Conservation (phyloP, 179 eudicot species). For the Corrigiola litoralis region DNA sequence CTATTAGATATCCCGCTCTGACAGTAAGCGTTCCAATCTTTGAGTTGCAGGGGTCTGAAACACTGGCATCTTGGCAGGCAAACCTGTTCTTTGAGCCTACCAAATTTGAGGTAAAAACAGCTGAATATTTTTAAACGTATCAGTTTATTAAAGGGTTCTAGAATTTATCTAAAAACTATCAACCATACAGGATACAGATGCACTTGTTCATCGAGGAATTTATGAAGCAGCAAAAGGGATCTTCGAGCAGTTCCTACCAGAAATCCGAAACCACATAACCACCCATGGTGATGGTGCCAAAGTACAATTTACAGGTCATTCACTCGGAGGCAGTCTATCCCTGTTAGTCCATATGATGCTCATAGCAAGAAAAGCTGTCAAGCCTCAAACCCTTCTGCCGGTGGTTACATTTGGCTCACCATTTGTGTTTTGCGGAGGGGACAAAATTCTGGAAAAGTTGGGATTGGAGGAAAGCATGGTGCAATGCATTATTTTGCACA, state of each 20-base stretch:
- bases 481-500: slow-evolving; percentile 75
- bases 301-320: slow-evolving; percentile 88
- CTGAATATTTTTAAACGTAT: background rate
- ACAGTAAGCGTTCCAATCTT: background rate
- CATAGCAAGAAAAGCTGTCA: slow-evolving; percentile 45
- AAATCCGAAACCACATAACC: slow-evolving; percentile 50
- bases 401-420: slow-evolving; percentile 87
- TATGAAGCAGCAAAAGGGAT: slow-evolving; percentile 96
- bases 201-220: slow-evolving; percentile 88
- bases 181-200: slow-evolving; percentile 54
- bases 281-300: slow-evolving; percentile 51
- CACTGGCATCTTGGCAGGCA: slow-evolving; percentile 83
- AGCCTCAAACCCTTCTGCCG: slow-evolving; percentile 52
- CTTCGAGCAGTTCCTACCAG: slow-evolving; percentile 76
- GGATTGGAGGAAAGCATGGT: slow-evolving; percentile 58
- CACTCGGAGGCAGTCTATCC: slow-evolving; percentile 87
- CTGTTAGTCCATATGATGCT: slow-evolving; percentile 73
- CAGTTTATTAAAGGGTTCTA: background rate
- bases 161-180: background rate
- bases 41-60: slow-evolving; percentile 66
- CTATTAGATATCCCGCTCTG: too few relatives aligned
- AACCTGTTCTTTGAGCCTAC: slow-evolving; percentile 83
- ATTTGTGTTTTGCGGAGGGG: slow-evolving; percentile 71
- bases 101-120: slow-evolving; percentile 64
- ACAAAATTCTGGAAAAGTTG: slow-evolving; percentile 48